A percentile compares a stretch with the other conserved stretches of the same genome.
Evolutionary conservation across 2,329 filamentous ascomycete species (phyloP).

Genomic region (Ceratocystis eucalypticola): DNA sequence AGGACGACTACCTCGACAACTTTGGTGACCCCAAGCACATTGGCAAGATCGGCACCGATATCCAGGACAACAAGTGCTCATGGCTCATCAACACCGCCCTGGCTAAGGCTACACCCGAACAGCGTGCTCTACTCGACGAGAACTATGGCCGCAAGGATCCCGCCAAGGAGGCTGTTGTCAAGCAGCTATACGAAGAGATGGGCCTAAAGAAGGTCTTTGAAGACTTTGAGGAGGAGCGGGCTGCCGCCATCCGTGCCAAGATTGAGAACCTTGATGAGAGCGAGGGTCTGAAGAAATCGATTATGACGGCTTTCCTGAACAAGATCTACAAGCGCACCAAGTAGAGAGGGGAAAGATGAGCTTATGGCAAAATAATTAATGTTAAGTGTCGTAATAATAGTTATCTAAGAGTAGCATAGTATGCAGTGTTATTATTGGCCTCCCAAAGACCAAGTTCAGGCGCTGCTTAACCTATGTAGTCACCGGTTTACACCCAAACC

Average conservation of each 20-base stretch:
- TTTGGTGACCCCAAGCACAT: slow-evolving; percentile 86
- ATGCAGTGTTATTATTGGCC: too few relatives aligned
- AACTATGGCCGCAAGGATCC: slow-evolving; percentile 92
- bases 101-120: slow-evolving; percentile 63
- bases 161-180: slow-evolving; percentile 69
- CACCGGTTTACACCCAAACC: too few relatives aligned
- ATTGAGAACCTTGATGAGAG: slow-evolving; percentile 75
- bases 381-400: too few relatives aligned
- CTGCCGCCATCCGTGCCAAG: slow-evolving; percentile 59
- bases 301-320: slow-evolving; percentile 78
- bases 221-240: slow-evolving; percentile 78
- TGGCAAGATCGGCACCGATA: slow-evolving; percentile 97
- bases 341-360: slow-evolving; percentile 33
- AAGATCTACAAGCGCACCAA: slow-evolving; percentile 99
- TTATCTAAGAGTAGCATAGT: too few relatives aligned
- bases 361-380: too few relatives aligned
- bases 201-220: slow-evolving; percentile 71
- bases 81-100: slow-evolving; percentile 96
- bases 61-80: slow-evolving; percentile 98
- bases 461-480: too few relatives aligned
- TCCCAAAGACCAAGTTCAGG: too few relatives aligned
- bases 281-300: slow-evolving; percentile 73
- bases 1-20: slow-evolving; percentile 98
- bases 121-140: slow-evolving; percentile 74
- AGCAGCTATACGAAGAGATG: slow-evolving; percentile 77